phyloP scores from a whole-genome alignment of 148 eudicot genomes.

The Selenicereus undatus region DNA sequence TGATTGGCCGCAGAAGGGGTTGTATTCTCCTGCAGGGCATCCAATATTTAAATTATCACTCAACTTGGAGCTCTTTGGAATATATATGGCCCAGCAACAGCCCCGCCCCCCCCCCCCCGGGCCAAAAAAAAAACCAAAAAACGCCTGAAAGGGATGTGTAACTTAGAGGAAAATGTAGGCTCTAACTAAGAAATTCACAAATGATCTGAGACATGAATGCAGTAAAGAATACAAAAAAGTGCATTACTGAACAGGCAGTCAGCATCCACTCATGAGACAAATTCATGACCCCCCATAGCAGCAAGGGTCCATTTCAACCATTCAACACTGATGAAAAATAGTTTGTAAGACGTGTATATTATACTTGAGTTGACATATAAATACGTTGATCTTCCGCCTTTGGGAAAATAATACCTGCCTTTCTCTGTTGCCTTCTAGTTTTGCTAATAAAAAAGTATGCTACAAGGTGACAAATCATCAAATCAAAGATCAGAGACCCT shows the following conservation, averaged over 20 bases:
- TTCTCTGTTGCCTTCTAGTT: neutral
- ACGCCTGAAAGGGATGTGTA: neutral
- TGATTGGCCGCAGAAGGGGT: constrained; percentile 39
- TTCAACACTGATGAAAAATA: neutral
- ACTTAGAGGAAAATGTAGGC: neutral
- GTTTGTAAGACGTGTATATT: neutral
- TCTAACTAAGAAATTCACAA: neutral
- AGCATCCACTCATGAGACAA: neutral
- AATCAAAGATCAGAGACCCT: neutral
- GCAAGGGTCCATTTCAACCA: neutral
- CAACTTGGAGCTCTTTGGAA: neutral
- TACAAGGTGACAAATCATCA: neutral
- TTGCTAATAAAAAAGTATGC: neutral
- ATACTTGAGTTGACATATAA: neutral
- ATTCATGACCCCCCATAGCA: neutral
- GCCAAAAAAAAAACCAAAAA: neutral
- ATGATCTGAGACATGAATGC: neutral
- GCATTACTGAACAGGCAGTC: neutral
- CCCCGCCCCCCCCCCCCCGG: neutral
- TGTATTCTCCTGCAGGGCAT: constrained; percentile 66
- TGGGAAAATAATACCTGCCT: neutral
- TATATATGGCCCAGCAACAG: neutral
- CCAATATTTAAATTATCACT: neutral
- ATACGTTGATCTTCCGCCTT: neutral
- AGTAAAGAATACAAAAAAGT: neutral